Conservation (phyloP, 768 basidiomycete genomes). For the Amanita phalloides region DNA sequence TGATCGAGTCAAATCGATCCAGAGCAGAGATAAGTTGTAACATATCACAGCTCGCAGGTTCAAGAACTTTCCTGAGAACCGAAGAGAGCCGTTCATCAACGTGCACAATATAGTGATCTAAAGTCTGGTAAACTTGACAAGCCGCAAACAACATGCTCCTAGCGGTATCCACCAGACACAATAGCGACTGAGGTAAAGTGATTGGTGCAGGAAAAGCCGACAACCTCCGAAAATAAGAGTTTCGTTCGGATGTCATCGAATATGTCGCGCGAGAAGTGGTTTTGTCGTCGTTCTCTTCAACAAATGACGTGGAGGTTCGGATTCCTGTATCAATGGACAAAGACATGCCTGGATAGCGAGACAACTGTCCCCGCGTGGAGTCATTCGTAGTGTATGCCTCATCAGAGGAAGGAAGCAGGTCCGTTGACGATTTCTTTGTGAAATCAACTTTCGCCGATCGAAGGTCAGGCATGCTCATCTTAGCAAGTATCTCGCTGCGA, state of each 20-base stretch:
- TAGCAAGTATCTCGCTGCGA: slow-evolving; percentile 33
- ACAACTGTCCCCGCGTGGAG: slow-evolving; percentile 16
- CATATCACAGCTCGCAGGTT: slow-evolving; percentile 77
- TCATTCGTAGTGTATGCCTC: neutral
- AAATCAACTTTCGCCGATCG: slow-evolving; percentile 38
- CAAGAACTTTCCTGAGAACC: slow-evolving; percentile 74
- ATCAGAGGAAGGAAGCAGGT: neutral
- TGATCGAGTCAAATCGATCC: slow-evolving; percentile 83
- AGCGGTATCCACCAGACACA: slow-evolving; percentile 73
- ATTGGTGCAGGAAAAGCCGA: slow-evolving; percentile 64
- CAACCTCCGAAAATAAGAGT: slow-evolving; percentile 91
- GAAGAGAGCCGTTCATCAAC: slow-evolving; percentile 77
- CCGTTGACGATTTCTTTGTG: slow-evolving; percentile 14
- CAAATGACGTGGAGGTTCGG: slow-evolving; percentile 7
- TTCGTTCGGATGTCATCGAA: slow-evolving; percentile 68
- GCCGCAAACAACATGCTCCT: slow-evolving; percentile 88
- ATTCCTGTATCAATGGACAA: neutral
- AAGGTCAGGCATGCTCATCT: slow-evolving; percentile 85
- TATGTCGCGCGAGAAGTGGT: slow-evolving; percentile 31
- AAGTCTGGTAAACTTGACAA: slow-evolving; percentile 81
- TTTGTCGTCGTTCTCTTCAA: slow-evolving; percentile 12
- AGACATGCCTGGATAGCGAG: slow-evolving; percentile 22
- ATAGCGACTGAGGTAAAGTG: slow-evolving; percentile 59
- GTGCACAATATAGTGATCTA: slow-evolving; percentile 80
- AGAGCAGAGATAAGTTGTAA: slow-evolving; percentile 76